These are phyloP conservation scores for Basipetospora sp. DNA, from an alignment of 2,329 filamentous ascomycete genomes.

Conservation along the genomic window DNA sequence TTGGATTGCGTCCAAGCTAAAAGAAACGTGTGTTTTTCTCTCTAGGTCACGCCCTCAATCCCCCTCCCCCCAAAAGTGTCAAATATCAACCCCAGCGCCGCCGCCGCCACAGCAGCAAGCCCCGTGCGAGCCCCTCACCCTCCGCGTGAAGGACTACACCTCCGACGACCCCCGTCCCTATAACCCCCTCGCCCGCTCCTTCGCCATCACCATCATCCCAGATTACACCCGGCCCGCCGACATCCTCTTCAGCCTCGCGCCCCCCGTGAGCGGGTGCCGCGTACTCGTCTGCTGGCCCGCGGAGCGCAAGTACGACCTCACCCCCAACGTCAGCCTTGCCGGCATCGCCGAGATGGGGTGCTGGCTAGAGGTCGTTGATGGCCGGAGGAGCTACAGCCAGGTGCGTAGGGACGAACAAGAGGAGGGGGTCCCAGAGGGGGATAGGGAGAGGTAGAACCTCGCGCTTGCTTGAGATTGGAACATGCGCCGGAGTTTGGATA, in stretches of 20 bases:
- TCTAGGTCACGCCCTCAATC: too few species aligned
- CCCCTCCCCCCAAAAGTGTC: not conserved
- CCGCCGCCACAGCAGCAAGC: not conserved
- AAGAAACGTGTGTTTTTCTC: too few species aligned
- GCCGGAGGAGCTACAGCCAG: too few species aligned
- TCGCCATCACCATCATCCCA: slow-evolving; percentile 3
- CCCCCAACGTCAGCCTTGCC: not conserved
- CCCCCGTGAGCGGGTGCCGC: slow-evolving; percentile 3
- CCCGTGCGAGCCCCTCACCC: not conserved
- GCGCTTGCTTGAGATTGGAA: too few species aligned
- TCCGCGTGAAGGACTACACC: slow-evolving; percentile 2
- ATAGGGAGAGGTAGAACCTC: too few species aligned
- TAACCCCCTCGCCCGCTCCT: slow-evolving; percentile 2
- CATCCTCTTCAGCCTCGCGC: slow-evolving; percentile 3
- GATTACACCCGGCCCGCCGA: slow-evolving; percentile 1
- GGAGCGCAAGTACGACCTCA: not conserved
- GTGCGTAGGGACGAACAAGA: too few species aligned
- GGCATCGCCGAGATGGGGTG: slow-evolving; percentile 1
- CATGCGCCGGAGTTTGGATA: too few species aligned
- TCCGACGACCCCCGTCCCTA: slow-evolving; percentile 1
- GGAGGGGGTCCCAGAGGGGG: too few species aligned
- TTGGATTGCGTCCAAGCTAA: too few species aligned
- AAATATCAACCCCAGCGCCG: not conserved
- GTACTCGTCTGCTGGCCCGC: slow-evolving; percentile 1
- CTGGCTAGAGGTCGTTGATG: slow-evolving; percentile 5